Evolutionary conservation across 169 alveolate genomes (phyloP), one percentile per base, ranked within the genome.

Genomic region (Perkinsus marinus): DNA sequence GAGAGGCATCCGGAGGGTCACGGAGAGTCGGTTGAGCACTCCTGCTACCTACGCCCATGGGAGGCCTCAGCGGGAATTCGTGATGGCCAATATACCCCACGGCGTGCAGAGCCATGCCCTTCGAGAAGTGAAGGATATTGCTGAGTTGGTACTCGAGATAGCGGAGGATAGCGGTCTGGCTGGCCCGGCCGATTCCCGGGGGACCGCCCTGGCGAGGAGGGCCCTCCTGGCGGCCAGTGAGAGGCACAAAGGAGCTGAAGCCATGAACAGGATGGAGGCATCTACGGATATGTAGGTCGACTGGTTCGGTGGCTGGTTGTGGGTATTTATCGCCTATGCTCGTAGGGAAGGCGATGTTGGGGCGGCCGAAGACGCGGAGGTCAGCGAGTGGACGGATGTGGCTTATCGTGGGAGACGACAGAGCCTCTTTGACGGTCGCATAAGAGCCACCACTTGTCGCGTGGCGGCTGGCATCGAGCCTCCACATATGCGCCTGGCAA

Each of bases 391-490:
- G 90, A 26, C 43, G 22, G 79, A 57, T 30, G 22, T 57, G 9
- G 79, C 79, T 30, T 57, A 57, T 16, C 26, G 79, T 2, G 79
- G 79, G 5, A 57, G 79, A 30, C 79, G 22, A 30, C 36, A 57
- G 9, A 69, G 90, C 43, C 90, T 34, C 43, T 69, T 38, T 39
- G 91, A 90, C n/a, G 39, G 43, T n/a, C 91, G 91, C 30, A 57
- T 39, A n/a, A 26, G 91, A 22, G 68, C 91, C 69, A 90, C 79
- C 7, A 90, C 91, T 39, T 39, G 91, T 39, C 91, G 91, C 37
- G 57, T 90, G 38, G 91, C 91, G n/a, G 91, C 91, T 13, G 91
- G 91, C n/a, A 90, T 90, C 69, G 91, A 90, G 37, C 91, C 91
- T 3, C 13, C 79, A 30, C 68, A 39, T n/a, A 90, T 90, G 91